Evolutionary conservation across 108 stramenopile species (phyloP), one percentile per base, ranked within the genome.

Genomic region (Parietichytrium sp.): DNA sequence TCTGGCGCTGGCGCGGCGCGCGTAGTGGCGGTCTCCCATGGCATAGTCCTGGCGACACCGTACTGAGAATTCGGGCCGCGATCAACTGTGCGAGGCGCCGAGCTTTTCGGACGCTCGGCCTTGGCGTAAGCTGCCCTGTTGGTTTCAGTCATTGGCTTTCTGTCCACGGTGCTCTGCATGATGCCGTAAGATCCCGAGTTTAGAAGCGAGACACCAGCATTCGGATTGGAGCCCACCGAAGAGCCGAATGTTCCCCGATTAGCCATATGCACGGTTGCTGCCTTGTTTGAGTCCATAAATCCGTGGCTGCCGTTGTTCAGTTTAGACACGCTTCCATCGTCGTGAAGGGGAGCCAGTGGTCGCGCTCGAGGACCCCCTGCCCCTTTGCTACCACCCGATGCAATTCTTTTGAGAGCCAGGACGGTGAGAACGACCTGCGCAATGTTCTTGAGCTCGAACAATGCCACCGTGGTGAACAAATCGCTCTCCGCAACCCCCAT

Each of bases 401-500:
- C 84, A 6, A 82, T 20, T 15, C 81, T 45, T 6, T 79, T 84
- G 48, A 88, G 83, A 8, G 84, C 84, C 3, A 83, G 84, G 51
- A 88, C 29, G 77, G 84, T 85, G 29, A 38, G 82, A n/a, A 88
- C 86, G 49, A 88, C 88, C 47, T 85, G 25, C 49, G 36, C 42
- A 29, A 87, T 30, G 80, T 88, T 85, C 48, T 83, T 87, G 51
- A 49, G 82, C 82, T 86, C 83, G 47, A 79, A 87, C 3, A 89
- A 48, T 29, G 87, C 87, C 47, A 78, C 80, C 33, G 88, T 87
- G 16, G 87, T 87, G 80, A 89, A 89, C 27, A 84, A 36, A 20
- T 85, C 85, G 61, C 72, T 55, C 51, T 86, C 86, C 23, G 87
- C 83, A 27, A 89, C 86, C 16, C 88, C 88, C 15, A 89, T 47